Percentiles rank a stretch among this genome's conserved stretches.
Evolutionary conservation across 2,329 filamentous ascomycete species (phyloP).

Genomic region (Apiospora sp.): DNA sequence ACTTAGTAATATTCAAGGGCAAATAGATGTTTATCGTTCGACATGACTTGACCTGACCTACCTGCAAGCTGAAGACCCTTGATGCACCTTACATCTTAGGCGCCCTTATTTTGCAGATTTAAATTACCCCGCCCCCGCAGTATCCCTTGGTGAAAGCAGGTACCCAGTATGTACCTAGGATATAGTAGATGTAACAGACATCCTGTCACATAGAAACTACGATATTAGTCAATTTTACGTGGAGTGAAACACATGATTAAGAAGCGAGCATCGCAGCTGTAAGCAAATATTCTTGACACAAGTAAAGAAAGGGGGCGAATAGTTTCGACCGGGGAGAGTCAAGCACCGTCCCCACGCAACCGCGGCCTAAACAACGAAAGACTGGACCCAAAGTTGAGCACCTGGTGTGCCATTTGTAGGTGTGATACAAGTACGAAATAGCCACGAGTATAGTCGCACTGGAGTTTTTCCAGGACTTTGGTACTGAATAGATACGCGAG

Average conservation of each 20-base stretch:
- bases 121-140: background rate
- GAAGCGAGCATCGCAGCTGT: no score
- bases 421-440: background rate
- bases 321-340: background rate
- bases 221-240: background rate
- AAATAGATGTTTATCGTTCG: background rate
- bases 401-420: background rate
- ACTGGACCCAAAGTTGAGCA: background rate
- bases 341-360: background rate
- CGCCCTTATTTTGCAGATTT: background rate
- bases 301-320: background rate
- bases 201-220: background rate
- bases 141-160: background rate
- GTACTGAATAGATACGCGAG: background rate
- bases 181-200: background rate
- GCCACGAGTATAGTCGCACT: background rate
- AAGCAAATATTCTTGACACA: background rate
- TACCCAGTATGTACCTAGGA: no score
- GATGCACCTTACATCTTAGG: background rate
- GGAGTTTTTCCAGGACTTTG: background rate
- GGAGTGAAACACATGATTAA: no score
- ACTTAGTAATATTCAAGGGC: background rate
- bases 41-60: background rate
- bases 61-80: background rate
- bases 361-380: background rate